These are phyloP conservation scores for Moniliophthora roreri DNA, from an alignment of 1,284 basidiomycete species.

Conservation along the genomic window DNA sequence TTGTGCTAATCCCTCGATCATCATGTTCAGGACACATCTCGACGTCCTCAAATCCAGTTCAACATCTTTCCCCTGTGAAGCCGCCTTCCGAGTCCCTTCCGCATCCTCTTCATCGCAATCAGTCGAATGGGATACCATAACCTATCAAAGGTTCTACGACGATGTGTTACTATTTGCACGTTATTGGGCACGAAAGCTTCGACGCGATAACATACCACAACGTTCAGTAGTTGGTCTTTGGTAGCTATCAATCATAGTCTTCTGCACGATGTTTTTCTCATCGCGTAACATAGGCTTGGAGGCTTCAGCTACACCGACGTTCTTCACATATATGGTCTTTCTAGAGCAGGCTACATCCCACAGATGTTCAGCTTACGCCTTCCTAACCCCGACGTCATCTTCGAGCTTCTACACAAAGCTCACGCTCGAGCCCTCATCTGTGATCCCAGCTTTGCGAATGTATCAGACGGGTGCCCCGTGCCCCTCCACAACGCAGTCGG, in stretches of 20 bases:
- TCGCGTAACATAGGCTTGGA: constrained; percentile 46
- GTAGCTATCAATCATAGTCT: constrained; percentile 37
- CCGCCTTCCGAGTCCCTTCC: constrained; percentile 50
- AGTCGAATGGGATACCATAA: constrained; percentile 48
- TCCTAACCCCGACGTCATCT: constrained; percentile 65
- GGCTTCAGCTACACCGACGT: constrained; percentile 68
- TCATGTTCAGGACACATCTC: constrained; percentile 45
- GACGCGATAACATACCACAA: constrained; percentile 39
- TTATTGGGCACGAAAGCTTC: constrained; percentile 53
- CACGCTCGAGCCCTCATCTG: constrained; percentile 60
- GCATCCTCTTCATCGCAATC: constrained; percentile 32
- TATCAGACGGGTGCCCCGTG: constrained; percentile 40
- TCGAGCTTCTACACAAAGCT: constrained; percentile 60
- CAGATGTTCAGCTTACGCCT: constrained; percentile 72
- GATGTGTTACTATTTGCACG: constrained; percentile 57
- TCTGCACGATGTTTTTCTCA: neutral
- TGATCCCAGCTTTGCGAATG: constrained; percentile 44
- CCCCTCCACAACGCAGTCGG: constrained; percentile 43
- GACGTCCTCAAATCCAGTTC: constrained; percentile 48
- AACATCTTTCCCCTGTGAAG: constrained; percentile 35
- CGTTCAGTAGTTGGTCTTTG: constrained; percentile 67
- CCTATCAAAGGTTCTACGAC: constrained; percentile 49
- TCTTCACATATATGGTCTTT: constrained; percentile 69
- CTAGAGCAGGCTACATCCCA: constrained; percentile 69
- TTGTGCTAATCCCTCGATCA: neutral